phyloP scores from a whole-genome alignment of 192 early-diverging fungal genomes.

The Coemansia sp. region DNA sequence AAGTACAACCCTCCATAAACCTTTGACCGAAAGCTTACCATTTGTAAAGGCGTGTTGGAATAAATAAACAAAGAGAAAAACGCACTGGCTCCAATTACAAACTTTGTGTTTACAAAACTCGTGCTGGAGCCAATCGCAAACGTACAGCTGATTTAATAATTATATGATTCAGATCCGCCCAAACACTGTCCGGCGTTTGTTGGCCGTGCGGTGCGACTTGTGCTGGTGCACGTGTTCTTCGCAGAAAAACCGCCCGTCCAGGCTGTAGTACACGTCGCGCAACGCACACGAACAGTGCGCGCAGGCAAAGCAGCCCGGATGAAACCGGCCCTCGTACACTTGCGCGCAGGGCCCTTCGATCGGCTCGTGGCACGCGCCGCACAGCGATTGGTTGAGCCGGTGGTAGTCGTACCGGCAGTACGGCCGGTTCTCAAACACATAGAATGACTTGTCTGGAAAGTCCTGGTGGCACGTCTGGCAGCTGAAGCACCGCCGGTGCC shows the following conservation, averaged over 20 bases:
- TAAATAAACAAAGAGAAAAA: constrained; percentile 6
- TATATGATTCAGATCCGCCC: constrained; percentile 22
- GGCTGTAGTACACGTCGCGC: constrained; percentile 54
- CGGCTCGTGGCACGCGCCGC: constrained; percentile 71
- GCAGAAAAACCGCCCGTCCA: constrained; percentile 48
- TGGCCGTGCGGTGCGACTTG: constrained; percentile 19
- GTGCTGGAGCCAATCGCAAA: background rate
- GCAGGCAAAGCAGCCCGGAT: constrained; percentile 85
- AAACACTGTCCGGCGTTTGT: constrained; percentile 48
- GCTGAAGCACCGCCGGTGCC: constrained; percentile 64
- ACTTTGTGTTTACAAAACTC: background rate
- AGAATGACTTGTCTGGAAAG: constrained; percentile 71
- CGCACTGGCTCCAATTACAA: background rate
- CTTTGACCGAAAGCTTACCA: background rate
- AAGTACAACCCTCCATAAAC: background rate
- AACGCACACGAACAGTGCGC: constrained; percentile 40
- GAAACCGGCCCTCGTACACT: constrained; percentile 81
- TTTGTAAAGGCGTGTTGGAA: background rate
- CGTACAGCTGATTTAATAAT: background rate
- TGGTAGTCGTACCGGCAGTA: constrained; percentile 88
- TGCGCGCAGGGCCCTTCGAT: constrained; percentile 92
- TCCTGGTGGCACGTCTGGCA: constrained; percentile 67
- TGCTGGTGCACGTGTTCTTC: constrained; percentile 47
- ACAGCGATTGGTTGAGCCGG: constrained; percentile 80
- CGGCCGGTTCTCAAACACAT: constrained; percentile 82